Percentiles rank a stretch among this genome's conserved stretches.
Evolutionary conservation across 495 filamentous ascomycete genomes (phyloP).

Genomic region (Penicillium cinerascens): DNA sequence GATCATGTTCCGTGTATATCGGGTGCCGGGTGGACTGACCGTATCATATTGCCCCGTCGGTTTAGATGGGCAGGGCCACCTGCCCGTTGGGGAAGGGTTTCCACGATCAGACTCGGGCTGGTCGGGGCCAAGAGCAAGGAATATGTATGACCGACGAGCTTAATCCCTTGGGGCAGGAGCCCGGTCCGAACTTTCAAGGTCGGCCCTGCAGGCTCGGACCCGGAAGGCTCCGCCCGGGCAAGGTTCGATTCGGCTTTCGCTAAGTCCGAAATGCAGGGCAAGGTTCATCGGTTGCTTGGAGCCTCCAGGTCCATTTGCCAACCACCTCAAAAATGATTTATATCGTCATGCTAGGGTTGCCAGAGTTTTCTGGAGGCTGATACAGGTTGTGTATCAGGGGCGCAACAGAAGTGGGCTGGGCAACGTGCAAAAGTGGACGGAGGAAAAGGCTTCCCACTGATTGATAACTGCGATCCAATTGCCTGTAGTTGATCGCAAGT

Average conservation of each 20-base stretch:
- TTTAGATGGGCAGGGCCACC: neutral
- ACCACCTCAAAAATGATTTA: neutral
- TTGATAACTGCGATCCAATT: constrained; percentile 22
- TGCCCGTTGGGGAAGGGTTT: constrained; percentile 3
- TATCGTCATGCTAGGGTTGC: neutral
- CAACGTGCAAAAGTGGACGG: constrained; percentile 10
- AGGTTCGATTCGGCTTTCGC: neutral
- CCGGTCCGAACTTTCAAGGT: neutral
- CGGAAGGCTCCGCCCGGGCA: neutral
- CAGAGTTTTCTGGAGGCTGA: constrained; percentile 6
- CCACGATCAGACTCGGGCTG: neutral
- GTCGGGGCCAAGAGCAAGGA: neutral
- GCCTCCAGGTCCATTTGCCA: neutral
- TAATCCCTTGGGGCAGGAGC: neutral
- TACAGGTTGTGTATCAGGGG: constrained; percentile 17
- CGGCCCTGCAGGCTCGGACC: neutral
- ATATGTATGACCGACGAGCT: constrained; percentile 2
- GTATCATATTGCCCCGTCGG: constrained; percentile 4
- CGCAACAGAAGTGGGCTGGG: neutral
- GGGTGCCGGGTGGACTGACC: constrained; percentile 14
- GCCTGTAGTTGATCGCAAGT: constrained; percentile 7
- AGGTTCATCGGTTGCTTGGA: neutral
- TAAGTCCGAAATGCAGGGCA: neutral
- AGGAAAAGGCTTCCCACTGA: constrained; percentile 16
- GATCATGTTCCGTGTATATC: constrained; percentile 23